These are phyloP conservation scores for Lophiostoma macrostomum DNA, from an alignment of 495 filamentous ascomycete genomes.

Conservation along the genomic window DNA sequence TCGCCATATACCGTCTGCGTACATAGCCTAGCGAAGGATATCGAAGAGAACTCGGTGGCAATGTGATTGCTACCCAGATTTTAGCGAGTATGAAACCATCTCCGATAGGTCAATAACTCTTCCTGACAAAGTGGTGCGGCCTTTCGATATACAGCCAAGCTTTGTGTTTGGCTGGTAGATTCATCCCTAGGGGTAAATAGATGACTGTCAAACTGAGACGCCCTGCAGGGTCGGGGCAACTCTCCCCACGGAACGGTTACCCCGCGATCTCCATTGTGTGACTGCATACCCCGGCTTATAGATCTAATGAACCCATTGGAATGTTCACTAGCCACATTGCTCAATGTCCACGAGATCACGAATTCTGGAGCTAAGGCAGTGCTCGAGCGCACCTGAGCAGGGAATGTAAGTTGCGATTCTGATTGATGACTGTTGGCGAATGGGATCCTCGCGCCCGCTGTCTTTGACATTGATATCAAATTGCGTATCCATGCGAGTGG, in stretches of 20 bases:
- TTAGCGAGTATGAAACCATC: not conserved
- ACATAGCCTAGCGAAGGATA: not conserved
- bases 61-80: conserved; percentile 1
- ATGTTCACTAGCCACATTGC: no score
- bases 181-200: conserved; percentile 18
- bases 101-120: conserved; percentile 1
- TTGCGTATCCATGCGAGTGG: no score
- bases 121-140: conserved; percentile 15
- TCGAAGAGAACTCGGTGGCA: conserved; percentile 1
- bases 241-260: conserved; percentile 22
- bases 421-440: no score
- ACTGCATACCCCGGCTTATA: conserved; percentile 11
- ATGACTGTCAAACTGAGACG: conserved; percentile 32
- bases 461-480: no score
- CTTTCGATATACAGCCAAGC: conserved; percentile 8
- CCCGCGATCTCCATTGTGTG: conserved; percentile 30
- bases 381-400: no score
- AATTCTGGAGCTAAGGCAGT: no score
- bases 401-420: not conserved
- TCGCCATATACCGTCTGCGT: not conserved
- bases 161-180: conserved; percentile 26
- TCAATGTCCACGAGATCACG: conserved; percentile 17
- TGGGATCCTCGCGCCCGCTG: no score
- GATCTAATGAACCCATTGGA: no score
- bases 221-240: conserved; percentile 9